Conservation (phyloP, 345 rosid genomes). For the Passiflora organensis region DNA sequence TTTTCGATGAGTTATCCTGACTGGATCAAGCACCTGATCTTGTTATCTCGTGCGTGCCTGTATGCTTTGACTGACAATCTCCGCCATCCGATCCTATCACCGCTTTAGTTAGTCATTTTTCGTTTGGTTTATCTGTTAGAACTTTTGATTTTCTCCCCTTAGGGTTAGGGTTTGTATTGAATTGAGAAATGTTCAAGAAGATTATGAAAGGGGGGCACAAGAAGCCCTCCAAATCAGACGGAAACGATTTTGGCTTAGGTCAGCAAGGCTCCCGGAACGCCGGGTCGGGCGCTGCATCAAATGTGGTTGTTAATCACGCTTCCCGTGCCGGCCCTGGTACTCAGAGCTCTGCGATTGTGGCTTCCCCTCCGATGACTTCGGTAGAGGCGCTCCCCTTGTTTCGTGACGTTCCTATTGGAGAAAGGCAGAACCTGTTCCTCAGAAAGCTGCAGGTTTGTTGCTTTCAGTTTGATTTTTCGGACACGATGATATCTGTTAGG, state of each 20-base stretch:
- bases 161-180: constrained; percentile 21
- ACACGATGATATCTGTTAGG: constrained; percentile 44
- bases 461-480: constrained; percentile 69
- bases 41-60: background rate
- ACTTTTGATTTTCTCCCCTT: background rate
- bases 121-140: no score
- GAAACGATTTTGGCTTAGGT: constrained; percentile 42
- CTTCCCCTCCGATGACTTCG: constrained; percentile 49
- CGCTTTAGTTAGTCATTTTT: no score
- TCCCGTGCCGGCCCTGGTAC: constrained; percentile 34
- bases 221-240: constrained; percentile 65
- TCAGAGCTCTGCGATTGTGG: constrained; percentile 19
- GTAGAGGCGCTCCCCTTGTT: constrained; percentile 66
- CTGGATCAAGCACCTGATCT: constrained; percentile 7
- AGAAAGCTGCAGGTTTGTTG: constrained; percentile 73
- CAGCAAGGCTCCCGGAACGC: constrained; percentile 28
- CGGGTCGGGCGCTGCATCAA: constrained; percentile 35
- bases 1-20: background rate
- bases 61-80: background rate
- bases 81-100: background rate
- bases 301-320: constrained; percentile 65
- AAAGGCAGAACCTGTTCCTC: constrained; percentile 55
- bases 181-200: constrained; percentile 62
- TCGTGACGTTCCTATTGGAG: constrained; percentile 56
- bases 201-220: constrained; percentile 68